Base-by-base conservation (phyloP, 495 filamentous ascomycete genomes). In the Daldinia concentrica region DNA sequence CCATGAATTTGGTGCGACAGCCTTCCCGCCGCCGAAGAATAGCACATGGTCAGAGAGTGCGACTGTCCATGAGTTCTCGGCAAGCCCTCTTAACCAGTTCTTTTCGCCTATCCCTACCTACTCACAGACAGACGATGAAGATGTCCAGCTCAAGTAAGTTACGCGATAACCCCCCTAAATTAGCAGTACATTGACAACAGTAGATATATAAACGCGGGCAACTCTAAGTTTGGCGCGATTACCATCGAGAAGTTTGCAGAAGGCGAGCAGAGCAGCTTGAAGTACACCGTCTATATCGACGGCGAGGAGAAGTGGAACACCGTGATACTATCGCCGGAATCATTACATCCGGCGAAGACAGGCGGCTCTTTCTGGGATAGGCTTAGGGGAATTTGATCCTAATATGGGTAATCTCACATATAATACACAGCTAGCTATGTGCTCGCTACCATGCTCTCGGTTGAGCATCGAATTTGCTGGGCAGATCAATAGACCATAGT, bases 1-100 rank as follows among this genome's bases (percentile, higher is more conserved):
- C 4, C 95, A 99, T 76, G 95, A 99, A 78, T 98, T 98, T 77
- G 95, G 91, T 27, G 93, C 95, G 0, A 98, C 94, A 0, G 88
- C 89, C 5, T 97, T 97, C 80, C 92, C 92, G 5, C 91, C 92
- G 50, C 91, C 93, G 24, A 80, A 63, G 37, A 77, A 83, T 15
- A 78, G 82, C 24, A 81, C 78, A 58, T 90, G 88, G 89, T 82
- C 84, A 0, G 78, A 87, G 36, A 84, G 75, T 30, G 83, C 86
- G 0, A 88, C 91, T 0, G 88, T 96, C 1, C 88, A 93, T 71
- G 95, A 98, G 79, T 98, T 97, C 76, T 93, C 90, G 43, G 92
- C 90, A 14, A 93, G 92, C 58, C 95, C 95, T 24, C 76, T 98
- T 41, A 95, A 87, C 70, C 96, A 97, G 88, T 99, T 99, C 74